Conservation (phyloP, 805 yeast species). For the Nakazawaea ishiwadae region DNA sequence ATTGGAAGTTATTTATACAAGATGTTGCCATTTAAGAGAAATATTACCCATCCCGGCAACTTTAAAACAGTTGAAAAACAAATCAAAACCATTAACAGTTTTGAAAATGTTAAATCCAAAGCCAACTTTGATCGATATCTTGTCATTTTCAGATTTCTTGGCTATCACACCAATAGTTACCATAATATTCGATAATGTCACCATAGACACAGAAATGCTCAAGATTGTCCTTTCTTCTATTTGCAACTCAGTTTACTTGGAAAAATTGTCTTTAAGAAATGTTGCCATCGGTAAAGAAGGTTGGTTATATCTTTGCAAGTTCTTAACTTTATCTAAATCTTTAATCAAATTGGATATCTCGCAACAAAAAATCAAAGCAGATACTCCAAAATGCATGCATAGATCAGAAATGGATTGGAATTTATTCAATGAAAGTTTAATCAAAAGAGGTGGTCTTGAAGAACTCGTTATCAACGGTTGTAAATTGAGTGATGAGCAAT, state of each 20-base stretch:
- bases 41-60: constrained; percentile 48
- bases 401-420: constrained; percentile 53
- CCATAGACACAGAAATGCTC: constrained; percentile 50
- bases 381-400: constrained; percentile 30
- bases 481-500: constrained; percentile 37
- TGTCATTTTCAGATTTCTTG: constrained; percentile 53
- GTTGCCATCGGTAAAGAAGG: constrained; percentile 50
- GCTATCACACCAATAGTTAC: constrained; percentile 53
- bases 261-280: constrained; percentile 49
- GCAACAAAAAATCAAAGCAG: constrained; percentile 47
- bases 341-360: constrained; percentile 51
- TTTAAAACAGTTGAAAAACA: constrained; percentile 47
- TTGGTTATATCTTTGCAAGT: constrained; percentile 47
- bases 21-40: constrained; percentile 46
- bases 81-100: constrained; percentile 47
- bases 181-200: constrained; percentile 52
- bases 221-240: constrained; percentile 42
- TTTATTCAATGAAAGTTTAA: constrained; percentile 37
- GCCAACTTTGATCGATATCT: constrained; percentile 52
- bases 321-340: constrained; percentile 35
- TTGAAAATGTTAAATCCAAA: constrained; percentile 52
- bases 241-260: constrained; percentile 37
- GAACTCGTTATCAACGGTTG: constrained; percentile 58
- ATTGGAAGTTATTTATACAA: constrained; percentile 44
- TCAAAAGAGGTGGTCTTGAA: constrained; percentile 46